A percentile compares a stretch with the other conserved stretches of the same genome.
Evolutionary conservation across 2,329 filamentous ascomycete genomes (phyloP).

Genomic region (Arthroderma uncinatum): DNA sequence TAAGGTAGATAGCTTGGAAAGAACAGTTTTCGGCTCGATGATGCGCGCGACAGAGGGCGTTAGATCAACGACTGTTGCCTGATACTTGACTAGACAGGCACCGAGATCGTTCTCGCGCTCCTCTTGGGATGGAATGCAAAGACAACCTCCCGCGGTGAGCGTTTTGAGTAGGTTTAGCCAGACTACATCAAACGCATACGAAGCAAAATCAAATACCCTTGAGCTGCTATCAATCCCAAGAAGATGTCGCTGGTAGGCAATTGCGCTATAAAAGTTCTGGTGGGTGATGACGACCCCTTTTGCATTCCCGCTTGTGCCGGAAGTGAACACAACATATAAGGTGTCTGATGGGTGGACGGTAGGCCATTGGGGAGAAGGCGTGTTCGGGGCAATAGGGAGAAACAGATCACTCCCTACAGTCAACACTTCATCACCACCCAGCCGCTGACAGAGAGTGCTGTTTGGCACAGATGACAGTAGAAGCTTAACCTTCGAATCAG

Average conservation of each 20-base stretch:
- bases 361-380: not conserved
- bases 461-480: conserved; percentile 4
- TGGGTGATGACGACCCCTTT: conserved; percentile 8
- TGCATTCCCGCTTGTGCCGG: not conserved
- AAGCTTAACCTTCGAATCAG: conserved; percentile 3
- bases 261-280: not conserved
- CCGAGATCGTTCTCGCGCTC: conserved; percentile 41
- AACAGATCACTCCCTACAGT: not conserved
- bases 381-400: not conserved
- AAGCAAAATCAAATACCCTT: conserved; percentile 44
- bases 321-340: conserved; percentile 43
- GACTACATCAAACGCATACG: conserved; percentile 5
- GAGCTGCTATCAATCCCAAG: conserved; percentile 25
- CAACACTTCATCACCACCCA: not conserved
- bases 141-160: conserved; percentile 45
- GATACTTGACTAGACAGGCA: conserved; percentile 40
- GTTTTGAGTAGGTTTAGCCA: conserved; percentile 23
- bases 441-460: not conserved
- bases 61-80: conserved; percentile 45
- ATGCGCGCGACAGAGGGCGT: conserved; percentile 47
- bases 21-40: conserved; percentile 31
- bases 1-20: conserved; percentile 31
- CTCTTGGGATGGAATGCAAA: conserved; percentile 46
- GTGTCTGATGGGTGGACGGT: conserved; percentile 13
- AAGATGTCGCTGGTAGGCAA: not conserved